Evolutionary conservation across 495 filamentous ascomycete species (phyloP).

Genomic region (Paragyromitra xinjiangensis): DNA sequence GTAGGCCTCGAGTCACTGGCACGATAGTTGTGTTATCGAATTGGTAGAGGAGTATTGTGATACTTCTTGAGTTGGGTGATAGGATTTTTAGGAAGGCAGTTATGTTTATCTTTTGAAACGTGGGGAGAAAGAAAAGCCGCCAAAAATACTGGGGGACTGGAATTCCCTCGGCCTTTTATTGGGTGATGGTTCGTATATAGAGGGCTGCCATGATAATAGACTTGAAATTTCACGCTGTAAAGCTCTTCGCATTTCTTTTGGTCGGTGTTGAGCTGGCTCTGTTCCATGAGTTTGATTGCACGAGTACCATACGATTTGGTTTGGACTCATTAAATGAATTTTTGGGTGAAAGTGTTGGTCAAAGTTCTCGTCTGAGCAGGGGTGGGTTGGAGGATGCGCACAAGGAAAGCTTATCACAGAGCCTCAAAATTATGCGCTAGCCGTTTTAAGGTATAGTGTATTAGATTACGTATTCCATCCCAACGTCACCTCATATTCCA

Average conservation of each 20-base stretch:
- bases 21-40: slow-evolving; percentile 30
- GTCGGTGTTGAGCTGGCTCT: background rate
- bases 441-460: slow-evolving; percentile 4
- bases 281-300: background rate
- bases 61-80: slow-evolving; percentile 7
- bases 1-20: slow-evolving; percentile 45
- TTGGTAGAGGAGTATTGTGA: slow-evolving; percentile 36
- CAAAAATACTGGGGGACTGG: slow-evolving; percentile 1
- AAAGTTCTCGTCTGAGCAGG: background rate
- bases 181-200: slow-evolving; percentile 18
- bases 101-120: slow-evolving; percentile 38
- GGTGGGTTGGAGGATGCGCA: background rate
- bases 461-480: slow-evolving; percentile 20
- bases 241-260: background rate
- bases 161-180: slow-evolving; percentile 8
- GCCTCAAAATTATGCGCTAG: background rate
- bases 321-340: background rate
- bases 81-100: slow-evolving; percentile 23
- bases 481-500: slow-evolving; percentile 46
- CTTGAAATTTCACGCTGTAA: background rate
- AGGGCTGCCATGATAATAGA: slow-evolving; percentile 3
- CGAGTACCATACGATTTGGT: background rate
- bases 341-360: background rate
- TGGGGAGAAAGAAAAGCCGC: background rate
- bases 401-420: slow-evolving; percentile 19